Conservation (phyloP, 495 filamentous ascomycete genomes). For the Penicillium tannophilum region DNA sequence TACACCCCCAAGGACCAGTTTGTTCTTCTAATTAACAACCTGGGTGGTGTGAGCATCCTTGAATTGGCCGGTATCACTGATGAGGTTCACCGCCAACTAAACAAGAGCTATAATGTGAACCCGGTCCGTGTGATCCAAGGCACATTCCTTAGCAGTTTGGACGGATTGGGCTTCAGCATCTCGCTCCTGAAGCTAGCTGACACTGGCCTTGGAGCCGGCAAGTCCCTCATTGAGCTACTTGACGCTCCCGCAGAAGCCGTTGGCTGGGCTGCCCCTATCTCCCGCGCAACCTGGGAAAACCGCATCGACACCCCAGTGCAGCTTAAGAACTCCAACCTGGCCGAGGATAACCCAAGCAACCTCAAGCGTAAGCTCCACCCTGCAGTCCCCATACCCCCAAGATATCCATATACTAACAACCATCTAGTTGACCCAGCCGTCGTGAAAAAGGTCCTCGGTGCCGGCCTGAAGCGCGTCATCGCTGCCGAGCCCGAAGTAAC, state of each 20-base stretch:
- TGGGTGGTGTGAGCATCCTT: slow-evolving; percentile 86
- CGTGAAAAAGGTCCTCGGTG: slow-evolving; percentile 61
- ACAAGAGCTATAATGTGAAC: slow-evolving; percentile 65
- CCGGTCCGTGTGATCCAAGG: slow-evolving; percentile 65
- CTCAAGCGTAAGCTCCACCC: slow-evolving; percentile 55
- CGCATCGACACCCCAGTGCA: slow-evolving; percentile 40
- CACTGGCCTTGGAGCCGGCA: slow-evolving; percentile 73
- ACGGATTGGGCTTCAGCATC: slow-evolving; percentile 91
- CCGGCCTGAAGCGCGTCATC: slow-evolving; percentile 73
- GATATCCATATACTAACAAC: slow-evolving; percentile 17
- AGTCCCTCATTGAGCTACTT: slow-evolving; percentile 81
- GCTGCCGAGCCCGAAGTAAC: slow-evolving; percentile 82
- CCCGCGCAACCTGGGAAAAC: slow-evolving; percentile 55
- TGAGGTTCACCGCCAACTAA: slow-evolving; percentile 83
- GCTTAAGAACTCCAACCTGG: slow-evolving; percentile 57
- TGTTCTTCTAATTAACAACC: slow-evolving; percentile 87
- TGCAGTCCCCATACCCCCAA: not conserved
- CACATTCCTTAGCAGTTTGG: slow-evolving; percentile 80
- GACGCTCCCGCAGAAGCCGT: slow-evolving; percentile 83
- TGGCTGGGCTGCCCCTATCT: slow-evolving; percentile 80
- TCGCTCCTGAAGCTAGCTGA: slow-evolving; percentile 79
- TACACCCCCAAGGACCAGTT: slow-evolving; percentile 62
- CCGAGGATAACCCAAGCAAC: slow-evolving; percentile 64
- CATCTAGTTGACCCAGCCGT: slow-evolving; percentile 57
- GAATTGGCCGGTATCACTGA: slow-evolving; percentile 87